Evolutionary conservation across 768 basidiomycete species (phyloP).

Genomic region (Collybia sp.): DNA sequence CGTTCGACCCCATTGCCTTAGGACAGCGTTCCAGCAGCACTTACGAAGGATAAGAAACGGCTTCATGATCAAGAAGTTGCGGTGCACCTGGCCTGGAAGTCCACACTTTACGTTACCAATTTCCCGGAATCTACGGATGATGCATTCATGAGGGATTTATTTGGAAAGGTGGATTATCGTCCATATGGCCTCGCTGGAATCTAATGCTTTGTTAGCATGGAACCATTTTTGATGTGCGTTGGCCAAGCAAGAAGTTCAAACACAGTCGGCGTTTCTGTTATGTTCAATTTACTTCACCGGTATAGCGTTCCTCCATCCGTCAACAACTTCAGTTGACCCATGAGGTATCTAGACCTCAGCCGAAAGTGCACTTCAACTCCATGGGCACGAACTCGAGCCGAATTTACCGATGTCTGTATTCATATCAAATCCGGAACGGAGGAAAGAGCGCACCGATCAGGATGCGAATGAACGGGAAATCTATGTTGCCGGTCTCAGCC

Average conservation of each 20-base stretch:
- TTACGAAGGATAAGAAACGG: slow-evolving; percentile 94
- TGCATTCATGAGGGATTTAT: slow-evolving; percentile 64
- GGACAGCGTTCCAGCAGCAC: slow-evolving; percentile 80
- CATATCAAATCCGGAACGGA: slow-evolving; percentile 88
- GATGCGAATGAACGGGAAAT: slow-evolving; percentile 81
- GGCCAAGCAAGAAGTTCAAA: slow-evolving; percentile 98
- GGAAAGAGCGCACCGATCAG: slow-evolving; percentile 85
- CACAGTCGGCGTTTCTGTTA: slow-evolving; percentile 90
- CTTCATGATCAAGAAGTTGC: slow-evolving; percentile 70
- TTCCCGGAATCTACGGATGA: slow-evolving; percentile 88
- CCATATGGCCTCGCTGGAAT: not conserved
- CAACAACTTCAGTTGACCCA: not conserved
- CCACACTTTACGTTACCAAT: slow-evolving; percentile 94
- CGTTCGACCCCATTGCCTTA: slow-evolving; percentile 20
- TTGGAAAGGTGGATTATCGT: slow-evolving; percentile 54
- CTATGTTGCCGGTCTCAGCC: slow-evolving; percentile 84
- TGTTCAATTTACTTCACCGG: slow-evolving; percentile 84
- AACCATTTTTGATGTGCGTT: slow-evolving; percentile 87
- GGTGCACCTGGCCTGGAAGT: slow-evolving; percentile 90
- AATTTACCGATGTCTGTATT: slow-evolving; percentile 69
- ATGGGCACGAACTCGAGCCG: slow-evolving; percentile 71
- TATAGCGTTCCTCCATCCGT: slow-evolving; percentile 5
- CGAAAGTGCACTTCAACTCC: slow-evolving; percentile 70
- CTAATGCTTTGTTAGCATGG: slow-evolving; percentile 59
- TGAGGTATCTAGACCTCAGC: slow-evolving; percentile 50